Evolutionary conservation across 768 basidiomycete species (phyloP).

Genomic region (Coprinopsis marcescibilis): DNA sequence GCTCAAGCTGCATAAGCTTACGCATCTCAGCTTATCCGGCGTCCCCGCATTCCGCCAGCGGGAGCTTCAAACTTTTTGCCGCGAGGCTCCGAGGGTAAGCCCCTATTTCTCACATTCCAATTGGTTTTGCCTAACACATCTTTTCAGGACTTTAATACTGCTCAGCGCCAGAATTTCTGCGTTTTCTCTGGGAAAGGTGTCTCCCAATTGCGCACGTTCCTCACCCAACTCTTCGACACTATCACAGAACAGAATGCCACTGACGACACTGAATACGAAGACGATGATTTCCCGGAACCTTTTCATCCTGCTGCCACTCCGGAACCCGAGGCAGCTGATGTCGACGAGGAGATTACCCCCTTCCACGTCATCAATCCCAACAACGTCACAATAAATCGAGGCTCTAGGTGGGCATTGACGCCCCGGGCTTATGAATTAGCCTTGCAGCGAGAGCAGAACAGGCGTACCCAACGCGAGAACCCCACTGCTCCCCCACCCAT

Average conservation of each 20-base stretch:
- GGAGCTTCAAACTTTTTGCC: slow-evolving; percentile 86
- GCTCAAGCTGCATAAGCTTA: slow-evolving; percentile 82
- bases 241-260: slow-evolving; percentile 69
- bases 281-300: slow-evolving; percentile 50
- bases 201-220: slow-evolving; percentile 68
- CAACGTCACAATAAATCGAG: slow-evolving; percentile 13
- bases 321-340: slow-evolving; percentile 31
- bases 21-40: slow-evolving; percentile 97
- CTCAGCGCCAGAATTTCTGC: slow-evolving; percentile 87
- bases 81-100: slow-evolving; percentile 78
- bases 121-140: slow-evolving; percentile 1
- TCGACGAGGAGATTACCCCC: slow-evolving; percentile 27
- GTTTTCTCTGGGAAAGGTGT: slow-evolving; percentile 96
- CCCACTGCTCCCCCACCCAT: slow-evolving; percentile 22
- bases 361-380: slow-evolving; percentile 23
- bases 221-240: slow-evolving; percentile 70
- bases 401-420: slow-evolving; percentile 10
- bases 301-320: slow-evolving; percentile 44
- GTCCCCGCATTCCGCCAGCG: slow-evolving; percentile 82
- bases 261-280: slow-evolving; percentile 65
- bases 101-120: slow-evolving; percentile 4
- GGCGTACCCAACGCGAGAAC: slow-evolving; percentile 17
- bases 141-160: slow-evolving; percentile 80
- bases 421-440: slow-evolving; percentile 28
- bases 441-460: slow-evolving; percentile 28